Evolutionary conservation across 352 stramenopile genomes (phyloP).

Genomic region (Paralagenidium karlingii): DNA sequence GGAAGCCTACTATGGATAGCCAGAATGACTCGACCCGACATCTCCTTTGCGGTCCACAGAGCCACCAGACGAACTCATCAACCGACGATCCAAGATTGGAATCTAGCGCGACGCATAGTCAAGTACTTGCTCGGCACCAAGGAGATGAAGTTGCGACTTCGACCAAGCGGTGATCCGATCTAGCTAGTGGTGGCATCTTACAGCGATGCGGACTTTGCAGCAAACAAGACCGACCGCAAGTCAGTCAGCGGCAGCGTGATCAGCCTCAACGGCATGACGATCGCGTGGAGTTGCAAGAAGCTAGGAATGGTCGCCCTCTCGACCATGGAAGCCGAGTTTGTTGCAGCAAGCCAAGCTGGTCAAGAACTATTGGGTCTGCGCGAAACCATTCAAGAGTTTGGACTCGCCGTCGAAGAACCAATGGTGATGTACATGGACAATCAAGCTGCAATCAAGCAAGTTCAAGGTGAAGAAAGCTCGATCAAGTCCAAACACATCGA

Average conservation of each 20-base stretch:
- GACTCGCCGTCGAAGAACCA: not conserved
- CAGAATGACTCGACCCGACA: slow-evolving; percentile 12
- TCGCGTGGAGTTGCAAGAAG: slow-evolving; percentile 6
- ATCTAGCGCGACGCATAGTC: no score
- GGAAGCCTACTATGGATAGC: slow-evolving; percentile 16
- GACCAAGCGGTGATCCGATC: not conserved
- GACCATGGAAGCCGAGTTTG: not conserved
- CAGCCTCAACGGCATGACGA: slow-evolving; percentile 5
- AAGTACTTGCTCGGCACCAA: no score
- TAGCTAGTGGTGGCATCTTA: slow-evolving; percentile 1
- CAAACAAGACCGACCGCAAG: slow-evolving; percentile 8
- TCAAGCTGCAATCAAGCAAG: slow-evolving; percentile 6
- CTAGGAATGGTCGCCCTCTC: no score
- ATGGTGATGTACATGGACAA: slow-evolving; percentile 8
- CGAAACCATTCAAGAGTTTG: not conserved
- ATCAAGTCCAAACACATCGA: no score
- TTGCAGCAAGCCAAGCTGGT: not conserved
- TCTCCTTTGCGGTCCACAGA: slow-evolving; percentile 11
- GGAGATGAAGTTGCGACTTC: no score
- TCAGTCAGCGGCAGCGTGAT: slow-evolving; percentile 7
- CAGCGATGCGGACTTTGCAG: slow-evolving; percentile 11
- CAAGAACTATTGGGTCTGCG: slow-evolving; percentile 1
- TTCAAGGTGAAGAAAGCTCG: slow-evolving; percentile 2
- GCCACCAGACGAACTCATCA: slow-evolving; percentile 7
- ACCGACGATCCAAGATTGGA: slow-evolving; percentile 3